A percentile compares a stretch with the other conserved stretches of the same genome.
Evolutionary conservation across 108 stramenopile genomes (phyloP).

Genomic region (Discostella stelligeroides): DNA sequence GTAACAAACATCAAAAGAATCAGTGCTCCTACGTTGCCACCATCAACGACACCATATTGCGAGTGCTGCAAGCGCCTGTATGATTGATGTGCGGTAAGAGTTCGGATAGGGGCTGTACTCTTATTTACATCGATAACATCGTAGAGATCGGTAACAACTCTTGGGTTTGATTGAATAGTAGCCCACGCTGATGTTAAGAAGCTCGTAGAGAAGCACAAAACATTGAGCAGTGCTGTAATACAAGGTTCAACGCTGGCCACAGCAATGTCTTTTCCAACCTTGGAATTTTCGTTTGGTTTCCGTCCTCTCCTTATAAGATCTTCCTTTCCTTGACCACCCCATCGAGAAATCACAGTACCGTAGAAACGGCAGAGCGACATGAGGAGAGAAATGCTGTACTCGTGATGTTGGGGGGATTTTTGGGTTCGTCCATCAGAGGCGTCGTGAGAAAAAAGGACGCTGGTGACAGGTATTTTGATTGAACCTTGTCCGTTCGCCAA

Average conservation of each 20-base stretch:
- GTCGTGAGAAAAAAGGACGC: constrained; percentile 16
- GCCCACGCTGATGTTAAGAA: constrained; percentile 65
- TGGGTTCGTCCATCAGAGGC: constrained; percentile 7
- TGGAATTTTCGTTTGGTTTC: constrained; percentile 19
- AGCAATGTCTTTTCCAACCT: constrained; percentile 45
- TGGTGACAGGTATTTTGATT: constrained; percentile 32
- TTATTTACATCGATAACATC: constrained; percentile 57
- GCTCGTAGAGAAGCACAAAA: constrained; percentile 76
- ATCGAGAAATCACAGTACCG: constrained; percentile 79
- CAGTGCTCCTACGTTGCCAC: constrained; percentile 60
- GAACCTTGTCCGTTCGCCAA: constrained; percentile 61
- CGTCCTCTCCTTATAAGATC: constrained; percentile 51
- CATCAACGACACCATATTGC: constrained; percentile 33
- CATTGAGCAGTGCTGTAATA: constrained; percentile 69
- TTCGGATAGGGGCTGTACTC: constrained; percentile 40
- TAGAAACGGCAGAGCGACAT: constrained; percentile 52
- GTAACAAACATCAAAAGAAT: constrained; percentile 69
- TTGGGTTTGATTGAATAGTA: constrained; percentile 63
- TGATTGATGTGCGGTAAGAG: constrained; percentile 14
- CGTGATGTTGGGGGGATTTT: constrained; percentile 24
- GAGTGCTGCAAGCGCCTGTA: constrained; percentile 18
- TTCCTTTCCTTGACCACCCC: constrained; percentile 81
- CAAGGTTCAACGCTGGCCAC: constrained; percentile 62
- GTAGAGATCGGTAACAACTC: constrained; percentile 53
- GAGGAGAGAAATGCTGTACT: constrained; percentile 40